Evolutionary conservation across 2,329 filamentous ascomycete genomes (phyloP).

Genomic region (Fonsecaea multimorphosa): DNA sequence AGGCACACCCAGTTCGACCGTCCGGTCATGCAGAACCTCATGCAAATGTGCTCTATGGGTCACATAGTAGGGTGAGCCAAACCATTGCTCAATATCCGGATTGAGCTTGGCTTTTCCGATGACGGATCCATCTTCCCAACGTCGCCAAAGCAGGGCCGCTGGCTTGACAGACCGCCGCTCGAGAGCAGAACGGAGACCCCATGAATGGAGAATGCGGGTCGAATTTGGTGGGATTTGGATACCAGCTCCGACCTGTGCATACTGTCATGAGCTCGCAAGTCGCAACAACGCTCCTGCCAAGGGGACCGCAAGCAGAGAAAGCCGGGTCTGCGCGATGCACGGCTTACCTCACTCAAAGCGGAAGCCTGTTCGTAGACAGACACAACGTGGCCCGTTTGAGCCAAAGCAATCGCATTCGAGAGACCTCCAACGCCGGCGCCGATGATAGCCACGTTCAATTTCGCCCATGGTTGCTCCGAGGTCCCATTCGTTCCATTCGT

Average conservation of each 20-base stretch:
- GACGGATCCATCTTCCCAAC: slow-evolving; percentile 14
- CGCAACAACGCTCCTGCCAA: background rate
- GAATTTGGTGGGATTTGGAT: slow-evolving; percentile 42
- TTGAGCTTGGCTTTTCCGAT: slow-evolving; percentile 18
- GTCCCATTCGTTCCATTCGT: background rate
- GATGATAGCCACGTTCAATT: slow-evolving; percentile 2
- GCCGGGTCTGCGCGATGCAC: background rate
- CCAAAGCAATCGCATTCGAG: slow-evolving; percentile 5
- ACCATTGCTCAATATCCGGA: background rate
- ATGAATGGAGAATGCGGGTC: slow-evolving; percentile 36
- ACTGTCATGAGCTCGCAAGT: background rate
- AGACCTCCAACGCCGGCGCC: slow-evolving; percentile 10
- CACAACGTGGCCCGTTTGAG: background rate
- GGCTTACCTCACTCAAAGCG: slow-evolving; percentile 9
- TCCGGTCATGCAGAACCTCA: slow-evolving; percentile 16
- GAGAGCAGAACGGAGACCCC: slow-evolving; percentile 34
- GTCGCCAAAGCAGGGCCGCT: background rate
- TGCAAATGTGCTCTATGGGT: slow-evolving; percentile 22
- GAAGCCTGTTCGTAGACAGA: slow-evolving; percentile 9
- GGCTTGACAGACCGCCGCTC: slow-evolving; percentile 5
- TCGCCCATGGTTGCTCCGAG: background rate
- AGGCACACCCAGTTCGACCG: slow-evolving; percentile 17
- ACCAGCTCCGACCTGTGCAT: slow-evolving; percentile 40
- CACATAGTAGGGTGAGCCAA: slow-evolving; percentile 22
- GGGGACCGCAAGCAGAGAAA: background rate